phyloP scores from a whole-genome alignment of 495 filamentous ascomycete species.

The Xylaria telfairii region DNA sequence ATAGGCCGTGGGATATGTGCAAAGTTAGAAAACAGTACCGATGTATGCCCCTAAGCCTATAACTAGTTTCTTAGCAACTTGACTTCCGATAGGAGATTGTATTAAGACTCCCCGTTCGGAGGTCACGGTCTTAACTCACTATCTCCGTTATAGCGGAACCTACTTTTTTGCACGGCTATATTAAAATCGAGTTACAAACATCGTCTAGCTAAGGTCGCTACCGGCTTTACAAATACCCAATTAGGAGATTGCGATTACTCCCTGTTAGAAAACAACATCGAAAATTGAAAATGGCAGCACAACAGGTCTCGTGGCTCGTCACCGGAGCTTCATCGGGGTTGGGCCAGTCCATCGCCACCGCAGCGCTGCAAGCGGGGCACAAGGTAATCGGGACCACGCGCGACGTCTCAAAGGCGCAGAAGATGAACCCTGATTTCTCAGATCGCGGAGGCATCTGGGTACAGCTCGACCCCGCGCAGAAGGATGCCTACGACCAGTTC shows the following conservation, averaged over 20 bases:
- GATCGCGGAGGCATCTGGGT: constrained; percentile 38
- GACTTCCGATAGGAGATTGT: not conserved
- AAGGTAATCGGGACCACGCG: constrained; percentile 60
- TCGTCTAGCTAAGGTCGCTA: not conserved
- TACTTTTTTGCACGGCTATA: not conserved
- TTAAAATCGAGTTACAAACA: not conserved
- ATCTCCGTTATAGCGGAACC: not conserved
- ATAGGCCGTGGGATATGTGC: too few relatives aligned
- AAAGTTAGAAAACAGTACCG: not conserved
- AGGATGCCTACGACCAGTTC: constrained; percentile 20
- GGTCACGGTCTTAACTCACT: constrained; percentile 8
- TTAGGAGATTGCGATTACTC: not conserved
- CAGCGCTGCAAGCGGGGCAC: constrained; percentile 53
- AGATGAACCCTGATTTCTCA: constrained; percentile 34
- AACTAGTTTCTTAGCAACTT: not conserved
- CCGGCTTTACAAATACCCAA: not conserved
- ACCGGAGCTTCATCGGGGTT: constrained; percentile 61
- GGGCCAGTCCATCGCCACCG: constrained; percentile 49
- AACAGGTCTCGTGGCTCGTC: constrained; percentile 51
- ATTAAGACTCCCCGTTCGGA: not conserved
- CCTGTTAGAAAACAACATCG: not conserved
- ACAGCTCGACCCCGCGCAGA: constrained; percentile 41
- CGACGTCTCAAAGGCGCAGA: constrained; percentile 27
- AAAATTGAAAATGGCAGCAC: constrained; percentile 1
- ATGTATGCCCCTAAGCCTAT: not conserved